Conservation (phyloP, 2,329 filamentous ascomycete genomes). For the Calonectria montana region DNA sequence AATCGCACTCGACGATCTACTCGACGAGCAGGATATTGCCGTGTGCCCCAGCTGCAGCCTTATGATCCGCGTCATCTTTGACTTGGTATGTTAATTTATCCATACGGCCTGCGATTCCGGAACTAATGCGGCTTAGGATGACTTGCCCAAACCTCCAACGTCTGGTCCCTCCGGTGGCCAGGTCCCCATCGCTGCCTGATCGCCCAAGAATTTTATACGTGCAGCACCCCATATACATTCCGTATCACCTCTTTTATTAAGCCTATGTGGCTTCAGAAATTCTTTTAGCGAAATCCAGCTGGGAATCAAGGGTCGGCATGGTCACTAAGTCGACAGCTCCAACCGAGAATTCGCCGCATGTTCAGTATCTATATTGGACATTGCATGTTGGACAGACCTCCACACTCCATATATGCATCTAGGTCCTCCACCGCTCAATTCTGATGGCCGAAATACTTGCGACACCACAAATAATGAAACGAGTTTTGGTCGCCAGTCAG, state of each 20-base stretch:
- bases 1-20: conserved; percentile 84
- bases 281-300: not conserved
- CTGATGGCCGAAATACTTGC: not conserved
- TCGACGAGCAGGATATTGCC: conserved; percentile 92
- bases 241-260: not conserved
- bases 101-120: not conserved
- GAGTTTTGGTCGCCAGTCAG: not conserved
- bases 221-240: not conserved
- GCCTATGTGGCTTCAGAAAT: too few relatives aligned
- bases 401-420: too few relatives aligned
- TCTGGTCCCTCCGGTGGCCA: conserved; percentile 47
- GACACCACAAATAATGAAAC: not conserved
- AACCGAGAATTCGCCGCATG: not conserved
- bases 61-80: conserved; percentile 96
- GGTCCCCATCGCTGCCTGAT: conserved; percentile 55
- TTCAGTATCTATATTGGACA: not conserved
- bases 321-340: too few relatives aligned
- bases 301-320: not conserved
- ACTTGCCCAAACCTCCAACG: conserved; percentile 54
- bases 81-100: conserved; percentile 69
- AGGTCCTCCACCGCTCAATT: too few relatives aligned
- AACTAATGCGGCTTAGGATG: conserved; percentile 49
- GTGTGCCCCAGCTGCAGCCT: conserved; percentile 97
- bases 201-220: not conserved
- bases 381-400: too few relatives aligned